These are phyloP conservation scores for Monosporascus sp. DNA, from an alignment of 2,329 filamentous ascomycete genomes.

Conservation along the genomic window DNA sequence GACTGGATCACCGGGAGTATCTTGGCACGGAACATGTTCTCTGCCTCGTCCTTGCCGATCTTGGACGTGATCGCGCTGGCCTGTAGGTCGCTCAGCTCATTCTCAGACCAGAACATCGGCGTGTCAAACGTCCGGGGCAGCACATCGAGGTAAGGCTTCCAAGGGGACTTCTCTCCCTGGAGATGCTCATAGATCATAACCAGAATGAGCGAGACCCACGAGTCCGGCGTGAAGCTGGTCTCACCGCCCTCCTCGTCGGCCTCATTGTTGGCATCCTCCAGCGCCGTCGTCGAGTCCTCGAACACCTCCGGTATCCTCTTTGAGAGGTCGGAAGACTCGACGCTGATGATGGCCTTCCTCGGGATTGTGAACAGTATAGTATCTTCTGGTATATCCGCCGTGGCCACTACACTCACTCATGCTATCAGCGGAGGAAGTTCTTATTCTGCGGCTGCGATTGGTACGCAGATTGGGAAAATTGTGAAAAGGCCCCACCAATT, in stretches of 20 bases:
- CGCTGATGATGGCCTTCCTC: constrained; percentile 62
- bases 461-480: too few species aligned
- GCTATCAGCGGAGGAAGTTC: neutral
- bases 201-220: constrained; percentile 61
- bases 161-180: constrained; percentile 55
- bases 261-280: constrained; percentile 31
- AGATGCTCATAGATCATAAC: constrained; percentile 73
- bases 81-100: constrained; percentile 68
- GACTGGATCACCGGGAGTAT: constrained; percentile 47
- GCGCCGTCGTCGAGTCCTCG: constrained; percentile 26
- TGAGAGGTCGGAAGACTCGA: constrained; percentile 65
- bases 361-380: constrained; percentile 79
- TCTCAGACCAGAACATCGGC: constrained; percentile 79
- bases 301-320: constrained; percentile 52
- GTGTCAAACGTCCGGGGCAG: constrained; percentile 72
- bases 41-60: constrained; percentile 68
- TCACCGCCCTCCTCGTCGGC: constrained; percentile 31
- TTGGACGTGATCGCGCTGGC: constrained; percentile 71
- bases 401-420: constrained; percentile 53
- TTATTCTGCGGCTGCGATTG: constrained; percentile 1
- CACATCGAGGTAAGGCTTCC: constrained; percentile 74
- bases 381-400: constrained; percentile 62
- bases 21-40: constrained; percentile 58
- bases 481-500: constrained; percentile 36
- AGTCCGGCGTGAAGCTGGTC: constrained; percentile 35